A percentile compares a stretch with the other conserved stretches of the same genome.
These are phyloP conservation scores for Aquanectria penicillioides DNA, from an alignment of 2,329 filamentous ascomycete genomes.

Conservation along the genomic window DNA sequence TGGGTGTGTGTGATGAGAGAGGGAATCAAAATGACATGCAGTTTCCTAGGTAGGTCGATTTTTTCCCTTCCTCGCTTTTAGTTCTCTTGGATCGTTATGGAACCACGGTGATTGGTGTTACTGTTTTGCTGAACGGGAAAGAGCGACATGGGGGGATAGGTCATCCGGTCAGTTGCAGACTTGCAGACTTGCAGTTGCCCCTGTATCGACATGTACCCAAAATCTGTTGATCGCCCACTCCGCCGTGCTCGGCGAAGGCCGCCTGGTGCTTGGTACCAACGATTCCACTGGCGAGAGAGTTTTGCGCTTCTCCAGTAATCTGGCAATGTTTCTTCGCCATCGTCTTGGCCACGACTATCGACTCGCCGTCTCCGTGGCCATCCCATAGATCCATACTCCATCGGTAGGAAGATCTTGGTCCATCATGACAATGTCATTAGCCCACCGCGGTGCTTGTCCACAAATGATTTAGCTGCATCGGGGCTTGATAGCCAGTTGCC, in stretches of 20 bases:
- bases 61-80: background rate
- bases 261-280: background rate
- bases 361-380: background rate
- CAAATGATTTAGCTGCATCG: constrained; percentile 23
- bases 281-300: too few relatives aligned
- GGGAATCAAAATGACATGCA: background rate
- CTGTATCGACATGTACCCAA: constrained; percentile 3
- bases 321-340: too few relatives aligned
- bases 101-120: constrained; percentile 11
- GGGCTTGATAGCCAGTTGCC: constrained; percentile 19
- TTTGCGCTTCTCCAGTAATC: too few relatives aligned
- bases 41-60: background rate
- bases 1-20: constrained; percentile 3
- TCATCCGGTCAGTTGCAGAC: constrained; percentile 15
- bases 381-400: constrained; percentile 17
- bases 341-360: background rate
- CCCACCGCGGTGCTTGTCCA: constrained; percentile 5
- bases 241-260: constrained; percentile 3
- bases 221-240: background rate
- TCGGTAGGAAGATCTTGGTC: constrained; percentile 8
- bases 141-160: constrained; percentile 4
- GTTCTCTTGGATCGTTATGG: background rate
- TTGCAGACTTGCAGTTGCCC: constrained; percentile 9
- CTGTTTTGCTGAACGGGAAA: background rate
- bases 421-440: constrained; percentile 10